A percentile compares a stretch with the other conserved stretches of the same genome.
phyloP scores from a whole-genome alignment of 306 rosid genomes.

The Styphnolobium japonicum region DNA sequence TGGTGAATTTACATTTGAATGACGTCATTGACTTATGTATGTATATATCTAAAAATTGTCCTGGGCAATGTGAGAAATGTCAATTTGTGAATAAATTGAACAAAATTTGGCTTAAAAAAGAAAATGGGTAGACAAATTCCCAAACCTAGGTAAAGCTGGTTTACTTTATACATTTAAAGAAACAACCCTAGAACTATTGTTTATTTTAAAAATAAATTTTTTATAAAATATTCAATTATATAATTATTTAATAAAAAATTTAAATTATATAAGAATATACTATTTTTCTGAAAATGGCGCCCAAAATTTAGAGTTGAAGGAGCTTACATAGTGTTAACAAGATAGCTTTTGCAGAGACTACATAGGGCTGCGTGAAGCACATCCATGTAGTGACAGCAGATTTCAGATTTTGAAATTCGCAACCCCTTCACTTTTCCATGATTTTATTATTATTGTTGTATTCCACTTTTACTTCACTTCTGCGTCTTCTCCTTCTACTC shows the following conservation, averaged over 20 bases:
- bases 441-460: neutral
- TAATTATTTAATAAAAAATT: no score
- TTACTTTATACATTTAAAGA: neutral
- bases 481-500: no score
- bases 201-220: no score
- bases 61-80: neutral
- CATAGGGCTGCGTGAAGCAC: conserved; percentile 1
- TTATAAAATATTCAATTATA: no score
- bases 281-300: no score
- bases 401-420: conserved; percentile 13
- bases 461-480: no score
- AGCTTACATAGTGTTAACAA: neutral
- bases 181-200: neutral
- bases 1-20: neutral
- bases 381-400: neutral
- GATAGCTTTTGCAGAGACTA: neutral
- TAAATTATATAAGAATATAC: no score
- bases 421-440: neutral
- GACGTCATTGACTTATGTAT: neutral
- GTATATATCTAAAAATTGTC: neutral
- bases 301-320: neutral
- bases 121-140: neutral
- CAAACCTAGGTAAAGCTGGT: neutral
- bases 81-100: neutral
- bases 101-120: neutral